Evolutionary conservation across 2,329 filamentous ascomycete species (phyloP), one percentile per base, ranked within the genome.

Genomic region (Talaromyces sp.): DNA sequence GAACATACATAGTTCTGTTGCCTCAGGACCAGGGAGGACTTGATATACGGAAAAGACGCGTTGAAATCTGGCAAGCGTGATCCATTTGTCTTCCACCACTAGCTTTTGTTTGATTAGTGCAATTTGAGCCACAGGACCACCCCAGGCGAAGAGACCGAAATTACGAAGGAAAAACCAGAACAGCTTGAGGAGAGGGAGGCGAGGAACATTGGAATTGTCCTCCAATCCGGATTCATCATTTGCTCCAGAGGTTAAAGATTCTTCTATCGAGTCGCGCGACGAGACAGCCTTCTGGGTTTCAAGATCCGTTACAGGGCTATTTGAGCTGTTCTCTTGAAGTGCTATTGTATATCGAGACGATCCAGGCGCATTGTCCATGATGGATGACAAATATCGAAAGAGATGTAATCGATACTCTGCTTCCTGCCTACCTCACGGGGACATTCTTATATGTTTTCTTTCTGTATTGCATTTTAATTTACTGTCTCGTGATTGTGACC

Each of bases 81-180:
- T 76, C 74, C 73, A 77, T 69, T 75, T 71, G 33, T 76, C 74
- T 67, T 75, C 60, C 22, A 74, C 68, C 25, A 77, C 75, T 33
- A 76, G 70, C 43, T 68, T 72, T 64, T 76, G 73, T 67, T 76
- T 77, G 65, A 77, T 75, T 39, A 76, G 63, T 31, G 73, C 73
- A 56, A 77, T 77, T 65, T 77, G 73, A 6, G 73, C 74, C 25
- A 77, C 74, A 7, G 75, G 73, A 27, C 74, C 73, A 37, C 74
- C 74, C 74, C 74, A 77, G 50, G 74, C 74, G 68, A 76, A 76
- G 62, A 74, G 70, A 41, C 74, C 74, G 65, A 77, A 76, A 67
- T 75, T 74, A 66, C 73, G 74, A 66, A 76, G 76, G 70, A 77
- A 76, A 65, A 74, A 75, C 74, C 73, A 77, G 67, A 76, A 76